These are phyloP conservation scores for Annona cherimola DNA, from an alignment of 164 flowering plant genomes.

Conservation along the genomic window DNA sequence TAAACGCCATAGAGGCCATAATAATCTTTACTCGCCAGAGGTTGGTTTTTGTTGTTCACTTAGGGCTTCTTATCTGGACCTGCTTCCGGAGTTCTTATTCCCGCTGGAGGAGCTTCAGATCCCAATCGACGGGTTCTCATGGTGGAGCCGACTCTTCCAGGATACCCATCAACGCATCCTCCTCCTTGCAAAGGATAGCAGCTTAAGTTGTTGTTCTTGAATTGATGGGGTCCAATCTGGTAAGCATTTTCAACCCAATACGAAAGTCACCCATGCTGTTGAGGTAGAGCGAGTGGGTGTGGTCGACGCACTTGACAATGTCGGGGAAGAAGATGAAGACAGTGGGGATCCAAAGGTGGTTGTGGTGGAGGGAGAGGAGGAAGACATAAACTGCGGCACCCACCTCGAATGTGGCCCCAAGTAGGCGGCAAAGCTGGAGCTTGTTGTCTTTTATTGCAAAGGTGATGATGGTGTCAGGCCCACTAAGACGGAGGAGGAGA, in stretches of 20 bases:
- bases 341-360: constrained; percentile 23
- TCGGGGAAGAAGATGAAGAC: constrained; percentile 33
- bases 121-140: neutral
- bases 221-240: neutral
- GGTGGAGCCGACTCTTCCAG: neutral
- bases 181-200: constrained; percentile 72
- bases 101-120: neutral
- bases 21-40: neutral
- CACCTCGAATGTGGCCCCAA: constrained; percentile 28
- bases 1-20: constrained; percentile 5
- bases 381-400: constrained; percentile 29
- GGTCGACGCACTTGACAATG: constrained; percentile 32
- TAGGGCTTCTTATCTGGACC: neutral
- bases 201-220: constrained; percentile 24
- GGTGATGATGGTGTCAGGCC: constrained; percentile 61
- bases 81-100: neutral
- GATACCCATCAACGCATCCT: constrained; percentile 5
- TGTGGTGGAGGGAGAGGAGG: constrained; percentile 17
- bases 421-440: constrained; percentile 42
- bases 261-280: constrained; percentile 28
- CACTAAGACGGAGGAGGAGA: constrained; percentile 53
- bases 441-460: constrained; percentile 52
- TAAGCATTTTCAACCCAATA: no score
- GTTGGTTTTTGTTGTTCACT: neutral
- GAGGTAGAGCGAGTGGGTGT: constrained; percentile 31